Conservation (phyloP, 108 stramenopile species). For the Cyclotella atomus region DNA sequence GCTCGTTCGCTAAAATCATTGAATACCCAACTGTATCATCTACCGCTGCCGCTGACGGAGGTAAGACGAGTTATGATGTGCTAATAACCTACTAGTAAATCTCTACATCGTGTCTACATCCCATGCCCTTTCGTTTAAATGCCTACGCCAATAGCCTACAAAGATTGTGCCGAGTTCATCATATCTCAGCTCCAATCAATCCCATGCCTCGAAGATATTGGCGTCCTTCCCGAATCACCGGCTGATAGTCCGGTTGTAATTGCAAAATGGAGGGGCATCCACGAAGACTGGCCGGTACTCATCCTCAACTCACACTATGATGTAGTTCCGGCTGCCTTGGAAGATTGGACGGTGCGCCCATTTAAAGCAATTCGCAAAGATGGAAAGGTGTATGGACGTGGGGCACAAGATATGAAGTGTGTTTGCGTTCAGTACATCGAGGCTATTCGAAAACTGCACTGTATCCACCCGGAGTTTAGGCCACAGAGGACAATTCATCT, state of each 20-base stretch:
- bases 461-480: conserved; percentile 35
- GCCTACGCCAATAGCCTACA: conserved; percentile 72
- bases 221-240: conserved; percentile 60
- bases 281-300: conserved; percentile 79
- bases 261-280: conserved; percentile 80
- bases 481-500: conserved; percentile 70
- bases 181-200: conserved; percentile 37
- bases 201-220: conserved; percentile 29
- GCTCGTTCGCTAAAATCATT: conserved; percentile 68
- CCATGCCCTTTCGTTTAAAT: too few relatives aligned
- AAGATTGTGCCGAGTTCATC: conserved; percentile 75
- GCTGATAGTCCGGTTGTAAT: conserved; percentile 88
- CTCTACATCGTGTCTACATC: too few relatives aligned
- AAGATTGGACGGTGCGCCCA: conserved; percentile 81
- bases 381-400: conserved; percentile 92
- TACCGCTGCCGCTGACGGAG: conserved; percentile 70
- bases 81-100: too few relatives aligned
- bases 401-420: conserved; percentile 97
- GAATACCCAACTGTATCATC: conserved; percentile 80
- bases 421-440: conserved; percentile 96
- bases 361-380: conserved; percentile 80
- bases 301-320: conserved; percentile 96
- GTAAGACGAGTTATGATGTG: not conserved
- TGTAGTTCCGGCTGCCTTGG: conserved; percentile 88
- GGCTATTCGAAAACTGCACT: conserved; percentile 62